Percentiles rank a stretch among this genome's conserved stretches.
phyloP scores from a whole-genome alignment of 805 yeast species.

The Ogataea methylovora region DNA sequence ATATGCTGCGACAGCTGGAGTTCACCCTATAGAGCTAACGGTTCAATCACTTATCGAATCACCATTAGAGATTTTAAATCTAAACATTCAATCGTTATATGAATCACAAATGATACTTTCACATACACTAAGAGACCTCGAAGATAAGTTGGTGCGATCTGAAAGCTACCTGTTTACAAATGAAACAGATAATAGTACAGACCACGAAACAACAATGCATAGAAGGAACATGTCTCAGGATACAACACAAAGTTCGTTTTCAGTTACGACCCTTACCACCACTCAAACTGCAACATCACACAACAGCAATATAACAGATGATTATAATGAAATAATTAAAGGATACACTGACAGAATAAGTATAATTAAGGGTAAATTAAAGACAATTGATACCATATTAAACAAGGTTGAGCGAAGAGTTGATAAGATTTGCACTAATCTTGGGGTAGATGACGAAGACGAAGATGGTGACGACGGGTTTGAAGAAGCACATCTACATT shows the following conservation, averaged over 20 bases:
- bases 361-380: conserved; percentile 16
- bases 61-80: conserved; percentile 43
- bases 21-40: conserved; percentile 54
- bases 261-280: background rate
- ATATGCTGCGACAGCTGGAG: conserved; percentile 18
- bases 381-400: conserved; percentile 20
- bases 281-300: too few relatives aligned
- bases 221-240: background rate
- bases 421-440: conserved; percentile 15
- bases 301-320: background rate
- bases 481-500: background rate
- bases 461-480: background rate
- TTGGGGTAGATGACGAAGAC: conserved; percentile 4
- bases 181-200: background rate
- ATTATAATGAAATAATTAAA: background rate
- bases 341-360: conserved; percentile 13
- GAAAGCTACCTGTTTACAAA: conserved; percentile 5
- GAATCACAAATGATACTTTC: conserved; percentile 50
- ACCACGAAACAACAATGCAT: background rate
- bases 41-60: conserved; percentile 50
- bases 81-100: conserved; percentile 42
- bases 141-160: conserved; percentile 19
- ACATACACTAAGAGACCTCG: conserved; percentile 35
- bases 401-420: conserved; percentile 30
- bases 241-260: background rate